These are phyloP conservation scores for Brassica hybrid DNA, from an alignment of 441 rosid species.

Conservation along the genomic window DNA sequence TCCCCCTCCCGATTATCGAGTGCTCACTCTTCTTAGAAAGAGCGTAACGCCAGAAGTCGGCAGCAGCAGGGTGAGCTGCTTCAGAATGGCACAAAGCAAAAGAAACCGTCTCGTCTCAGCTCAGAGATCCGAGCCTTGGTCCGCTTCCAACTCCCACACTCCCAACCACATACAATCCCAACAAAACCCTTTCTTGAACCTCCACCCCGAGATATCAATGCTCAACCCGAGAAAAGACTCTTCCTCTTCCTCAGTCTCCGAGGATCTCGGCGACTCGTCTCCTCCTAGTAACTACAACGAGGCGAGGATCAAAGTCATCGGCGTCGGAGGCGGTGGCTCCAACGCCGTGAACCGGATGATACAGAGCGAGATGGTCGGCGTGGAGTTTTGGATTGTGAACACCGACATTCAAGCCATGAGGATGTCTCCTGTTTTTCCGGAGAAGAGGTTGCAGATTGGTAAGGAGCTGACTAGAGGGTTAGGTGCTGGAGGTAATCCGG, in stretches of 20 bases:
- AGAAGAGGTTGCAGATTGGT: too few relatives aligned
- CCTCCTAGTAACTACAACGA: conserved; percentile 54
- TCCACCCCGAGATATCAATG: conserved; percentile 80
- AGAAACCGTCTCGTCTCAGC: conserved; percentile 39
- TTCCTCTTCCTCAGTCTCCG: conserved; percentile 37
- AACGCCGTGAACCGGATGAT: conserved; percentile 81
- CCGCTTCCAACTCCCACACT: conserved; percentile 34
- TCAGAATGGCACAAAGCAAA: conserved; percentile 44
- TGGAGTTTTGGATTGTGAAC: conserved; percentile 78
- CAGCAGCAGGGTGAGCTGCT: conserved; percentile 44
- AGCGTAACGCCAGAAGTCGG: conserved; percentile 45
- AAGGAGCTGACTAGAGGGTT: too few relatives aligned
- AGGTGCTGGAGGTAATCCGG: too few relatives aligned
- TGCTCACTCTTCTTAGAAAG: conserved; percentile 63
- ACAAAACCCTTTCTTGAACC: conserved; percentile 23
- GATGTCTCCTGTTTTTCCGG: too few relatives aligned
- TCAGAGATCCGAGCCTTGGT: conserved; percentile 41
- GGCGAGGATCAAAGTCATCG: conserved; percentile 68
- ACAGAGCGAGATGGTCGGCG: conserved; percentile 84
- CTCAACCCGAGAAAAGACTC: conserved; percentile 66
- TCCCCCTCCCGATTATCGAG: conserved; percentile 52
- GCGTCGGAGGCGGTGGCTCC: neutral
- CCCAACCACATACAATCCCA: conserved; percentile 47
- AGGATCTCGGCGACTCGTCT: conserved; percentile 53
- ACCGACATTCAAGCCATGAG: neutral